Base-by-base conservation (phyloP, 2,329 filamentous ascomycete species). In the Fusarium irregulare region DNA sequence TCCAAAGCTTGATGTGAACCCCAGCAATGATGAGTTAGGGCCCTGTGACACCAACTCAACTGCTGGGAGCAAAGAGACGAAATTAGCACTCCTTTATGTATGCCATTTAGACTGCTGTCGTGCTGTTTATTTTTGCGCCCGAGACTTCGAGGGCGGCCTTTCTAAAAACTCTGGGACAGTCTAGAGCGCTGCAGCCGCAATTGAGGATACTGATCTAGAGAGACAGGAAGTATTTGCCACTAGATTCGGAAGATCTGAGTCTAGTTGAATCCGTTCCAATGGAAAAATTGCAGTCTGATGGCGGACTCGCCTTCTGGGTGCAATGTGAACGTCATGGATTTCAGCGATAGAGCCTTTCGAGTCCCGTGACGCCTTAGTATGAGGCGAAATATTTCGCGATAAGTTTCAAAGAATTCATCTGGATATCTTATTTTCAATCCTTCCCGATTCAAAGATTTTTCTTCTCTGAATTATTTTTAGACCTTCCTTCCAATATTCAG, bases 321-420 rank as follows among this genome's bases (percentile, higher is more conserved):
- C 32, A 48, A 55, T 59, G 34, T 68, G 47, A 41, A 64, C 65
- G 65, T 68, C 64, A 68, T 68, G 53, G 65, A 64, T 40, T 68
- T 23, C 6, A 9, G 4, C 11, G 11, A 51, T 14, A 13, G 20
- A 41, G 6, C n/a, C 21, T 41, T 65, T 34, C 8, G 6, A n/a
- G 21, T n/a, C 57, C 44, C 53, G 27, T 64, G 47, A 68, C 50
- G n/a, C 9, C n/a, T n/a, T 34, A 51, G 49, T 20, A 14, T 6
- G 32, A 64, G 59, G 54, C 64, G 30, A 68, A 44, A 25, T 6
- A 10, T 16, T 42, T 44, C 27, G n/a, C 8, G 12, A 28, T 49
- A 30, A 50, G 6, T n/a, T 25, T 51, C 8, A 2, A 55, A 49
- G 2, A 6, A n/a, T 20, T 12, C 14, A 16, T 9, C 14, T 16